These are phyloP conservation scores for Ceratocystis albifundus DNA, from an alignment of 2,329 filamentous ascomycete genomes.

Conservation along the genomic window DNA sequence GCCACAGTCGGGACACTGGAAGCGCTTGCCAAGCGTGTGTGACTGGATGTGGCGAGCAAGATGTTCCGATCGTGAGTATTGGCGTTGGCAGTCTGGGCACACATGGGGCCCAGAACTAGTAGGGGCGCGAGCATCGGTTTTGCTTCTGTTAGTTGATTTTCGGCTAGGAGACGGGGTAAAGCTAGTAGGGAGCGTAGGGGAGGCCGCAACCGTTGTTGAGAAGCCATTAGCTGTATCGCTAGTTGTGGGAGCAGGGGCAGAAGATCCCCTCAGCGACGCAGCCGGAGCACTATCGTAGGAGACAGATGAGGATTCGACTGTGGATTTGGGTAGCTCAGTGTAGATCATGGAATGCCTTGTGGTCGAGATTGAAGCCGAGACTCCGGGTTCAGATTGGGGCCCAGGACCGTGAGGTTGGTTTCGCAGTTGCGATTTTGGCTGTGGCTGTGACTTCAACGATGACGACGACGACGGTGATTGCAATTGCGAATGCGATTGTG, in stretches of 20 bases:
- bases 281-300: not conserved
- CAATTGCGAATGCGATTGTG: too few species aligned
- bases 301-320: not conserved
- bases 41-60: constrained; percentile 42
- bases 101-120: constrained; percentile 29
- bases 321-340: not conserved
- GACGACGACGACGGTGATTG: too few species aligned
- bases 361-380: not conserved
- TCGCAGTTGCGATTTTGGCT: not conserved
- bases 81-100: constrained; percentile 41
- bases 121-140: not conserved
- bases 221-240: not conserved
- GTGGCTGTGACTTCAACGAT: too few species aligned
- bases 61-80: constrained; percentile 44
- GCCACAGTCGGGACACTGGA: constrained; percentile 40
- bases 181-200: constrained; percentile 15
- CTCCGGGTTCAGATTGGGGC: not conserved
- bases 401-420: not conserved
- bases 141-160: not conserved
- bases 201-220: not conserved
- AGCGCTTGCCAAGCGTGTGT: constrained; percentile 41
- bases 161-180: constrained; percentile 18
- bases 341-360: not conserved
- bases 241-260: not conserved
- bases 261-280: not conserved